These are phyloP conservation scores for Eleusine indica DNA, from an alignment of 176 grass and related monocot species.

Conservation along the genomic window DNA sequence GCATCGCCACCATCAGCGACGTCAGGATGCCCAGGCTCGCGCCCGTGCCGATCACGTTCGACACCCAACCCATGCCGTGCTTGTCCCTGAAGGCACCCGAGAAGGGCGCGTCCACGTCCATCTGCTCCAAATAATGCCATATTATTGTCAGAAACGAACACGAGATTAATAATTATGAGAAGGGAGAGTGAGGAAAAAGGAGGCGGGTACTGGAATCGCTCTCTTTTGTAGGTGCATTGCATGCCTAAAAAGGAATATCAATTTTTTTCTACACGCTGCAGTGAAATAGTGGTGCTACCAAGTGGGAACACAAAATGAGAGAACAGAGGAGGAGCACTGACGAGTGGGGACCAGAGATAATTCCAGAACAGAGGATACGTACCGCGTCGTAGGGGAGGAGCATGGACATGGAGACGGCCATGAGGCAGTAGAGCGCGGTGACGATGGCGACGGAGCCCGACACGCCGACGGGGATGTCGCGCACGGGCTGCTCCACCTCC, in stretches of 20 bases:
- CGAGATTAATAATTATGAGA: too few species aligned
- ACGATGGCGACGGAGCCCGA: constrained; percentile 88
- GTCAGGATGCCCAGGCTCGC: constrained; percentile 91
- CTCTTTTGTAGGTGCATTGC: too few species aligned
- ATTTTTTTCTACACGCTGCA: too few species aligned
- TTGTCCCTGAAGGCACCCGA: constrained; percentile 73
- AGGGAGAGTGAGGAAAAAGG: too few species aligned
- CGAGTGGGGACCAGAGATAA: too few species aligned
- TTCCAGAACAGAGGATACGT: too few species aligned
- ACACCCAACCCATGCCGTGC: constrained; percentile 68
- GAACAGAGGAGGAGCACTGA: too few species aligned
- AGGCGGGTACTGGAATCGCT: too few species aligned
- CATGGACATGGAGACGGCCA: constrained; percentile 94
- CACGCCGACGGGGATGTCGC: constrained; percentile 91
- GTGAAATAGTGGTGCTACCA: too few species aligned
- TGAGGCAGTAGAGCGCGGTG: constrained; percentile 93
- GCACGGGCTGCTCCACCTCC: constrained; percentile 71
- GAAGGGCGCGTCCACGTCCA: constrained; percentile 81
- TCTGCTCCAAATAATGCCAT: constrained; percentile 35
- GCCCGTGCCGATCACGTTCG: constrained; percentile 76
- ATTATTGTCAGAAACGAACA: too few species aligned
- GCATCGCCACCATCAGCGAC: constrained; percentile 89
- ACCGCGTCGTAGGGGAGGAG: constrained; percentile 97
- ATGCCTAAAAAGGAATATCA: too few species aligned
- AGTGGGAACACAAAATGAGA: too few species aligned